phyloP scores from a whole-genome alignment of 2,329 filamentous ascomycete genomes.

The Coniochaeta sp. region DNA sequence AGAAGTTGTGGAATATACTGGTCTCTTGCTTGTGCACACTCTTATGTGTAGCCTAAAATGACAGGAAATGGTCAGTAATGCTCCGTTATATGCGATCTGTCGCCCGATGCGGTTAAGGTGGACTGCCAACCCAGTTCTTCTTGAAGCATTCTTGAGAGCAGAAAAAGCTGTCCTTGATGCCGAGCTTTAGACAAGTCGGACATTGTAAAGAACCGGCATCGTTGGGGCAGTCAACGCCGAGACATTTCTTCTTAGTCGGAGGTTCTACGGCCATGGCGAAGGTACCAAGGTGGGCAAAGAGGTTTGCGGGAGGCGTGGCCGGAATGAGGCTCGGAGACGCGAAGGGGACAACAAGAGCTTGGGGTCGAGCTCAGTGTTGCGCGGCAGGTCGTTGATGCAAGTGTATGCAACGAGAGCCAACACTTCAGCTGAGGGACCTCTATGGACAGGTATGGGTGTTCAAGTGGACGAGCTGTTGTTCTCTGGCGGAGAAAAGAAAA shows the following conservation, averaged over 20 bases:
- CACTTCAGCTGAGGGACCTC: neutral
- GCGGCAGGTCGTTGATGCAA: neutral
- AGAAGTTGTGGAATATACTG: constrained; percentile 65
- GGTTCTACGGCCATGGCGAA: constrained; percentile 39
- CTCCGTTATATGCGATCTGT: neutral
- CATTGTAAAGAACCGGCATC: constrained; percentile 83
- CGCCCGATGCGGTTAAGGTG: neutral
- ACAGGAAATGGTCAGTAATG: constrained; percentile 11
- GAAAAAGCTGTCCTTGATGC: constrained; percentile 85
- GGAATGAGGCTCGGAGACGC: neutral
- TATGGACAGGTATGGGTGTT: neutral
- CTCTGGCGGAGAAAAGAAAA: too few species aligned
- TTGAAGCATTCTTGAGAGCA: constrained; percentile 99
- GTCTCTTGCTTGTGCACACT: constrained; percentile 71
- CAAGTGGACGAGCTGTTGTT: too few species aligned
- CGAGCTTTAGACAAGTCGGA: constrained; percentile 87
- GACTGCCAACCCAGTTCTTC: constrained; percentile 77
- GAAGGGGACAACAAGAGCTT: neutral
- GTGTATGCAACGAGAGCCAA: neutral
- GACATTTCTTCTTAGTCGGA: constrained; percentile 60
- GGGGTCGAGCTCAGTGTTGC: neutral
- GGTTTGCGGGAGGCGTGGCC: neutral
- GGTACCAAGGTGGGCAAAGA: neutral
- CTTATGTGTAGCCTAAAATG: constrained; percentile 71
- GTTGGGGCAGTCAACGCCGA: constrained; percentile 77